A percentile compares a stretch with the other conserved stretches of the same genome.
Evolutionary conservation across 2,329 filamentous ascomycete genomes (phyloP).

Genomic region (Alternaria metachromatica): DNA sequence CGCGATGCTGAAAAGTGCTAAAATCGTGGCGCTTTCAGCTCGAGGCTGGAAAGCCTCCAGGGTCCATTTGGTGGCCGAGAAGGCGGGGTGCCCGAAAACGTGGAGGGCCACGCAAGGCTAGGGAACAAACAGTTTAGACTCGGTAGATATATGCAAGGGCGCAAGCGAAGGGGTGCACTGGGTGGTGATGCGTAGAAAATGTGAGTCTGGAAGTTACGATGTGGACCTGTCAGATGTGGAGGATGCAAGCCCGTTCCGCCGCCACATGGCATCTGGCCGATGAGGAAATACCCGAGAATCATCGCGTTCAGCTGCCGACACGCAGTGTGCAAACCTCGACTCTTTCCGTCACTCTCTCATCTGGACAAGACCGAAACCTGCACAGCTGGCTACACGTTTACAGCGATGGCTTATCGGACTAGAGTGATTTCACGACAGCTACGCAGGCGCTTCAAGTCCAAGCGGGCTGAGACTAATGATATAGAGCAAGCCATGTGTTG

Average conservation of each 20-base stretch:
- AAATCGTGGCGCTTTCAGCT: background rate
- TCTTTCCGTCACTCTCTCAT: background rate
- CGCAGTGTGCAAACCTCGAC: background rate
- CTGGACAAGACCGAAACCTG: background rate
- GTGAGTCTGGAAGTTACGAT: background rate
- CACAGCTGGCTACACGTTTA: background rate
- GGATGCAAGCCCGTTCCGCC: background rate
- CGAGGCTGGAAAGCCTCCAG: background rate
- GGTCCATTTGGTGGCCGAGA: background rate
- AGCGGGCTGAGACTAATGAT: background rate
- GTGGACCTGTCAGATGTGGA: background rate
- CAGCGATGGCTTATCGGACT: background rate
- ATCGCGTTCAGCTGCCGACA: background rate
- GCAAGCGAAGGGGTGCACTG: background rate
- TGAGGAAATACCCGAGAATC: background rate
- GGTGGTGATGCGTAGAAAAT: background rate
- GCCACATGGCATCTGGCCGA: background rate
- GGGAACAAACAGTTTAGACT: accelerated
- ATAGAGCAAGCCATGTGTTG: background rate
- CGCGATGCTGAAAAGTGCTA: background rate
- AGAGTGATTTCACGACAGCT: background rate
- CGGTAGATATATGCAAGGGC: background rate
- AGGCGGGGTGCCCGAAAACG: background rate
- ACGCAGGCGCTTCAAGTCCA: accelerated
- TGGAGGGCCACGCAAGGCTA: background rate